Evolutionary conservation across 371 early-diverging fungal species (phyloP), one percentile per base, ranked within the genome.

Genomic region (Sporodiniella umbellata): DNA sequence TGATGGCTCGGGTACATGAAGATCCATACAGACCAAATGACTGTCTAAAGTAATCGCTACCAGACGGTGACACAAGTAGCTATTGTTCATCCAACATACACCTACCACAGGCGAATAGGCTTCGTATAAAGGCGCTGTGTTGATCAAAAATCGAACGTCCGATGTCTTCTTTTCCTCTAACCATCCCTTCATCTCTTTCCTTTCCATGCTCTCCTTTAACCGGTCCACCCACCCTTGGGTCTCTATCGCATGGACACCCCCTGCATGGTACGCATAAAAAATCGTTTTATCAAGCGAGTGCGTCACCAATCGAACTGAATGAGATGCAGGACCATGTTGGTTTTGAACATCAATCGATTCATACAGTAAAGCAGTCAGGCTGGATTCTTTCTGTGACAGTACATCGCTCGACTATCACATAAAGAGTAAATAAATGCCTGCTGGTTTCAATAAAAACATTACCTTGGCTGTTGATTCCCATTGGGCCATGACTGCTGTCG

Each of bases 1-100:
- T 28, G 30, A 28, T 15, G 10, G 42, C 52, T 24, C 35, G 39
- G 59, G 68, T 18, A 67, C 28, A 18, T 55, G 48, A 17, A 71
- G 49, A 8, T 71, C 70, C 26, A 58, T 25, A 19, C 55, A 40
- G 6, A 64, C 38, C 4, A 68, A 28, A 7, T 48, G 40, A 38
- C 54, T 68, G 2, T 68, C 64, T 8, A 42, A 12, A 1, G 66
- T 60, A 7, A 71, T 7, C 1, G 60, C 53, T 18, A 77, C 15
- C 5, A 71, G 19, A 0, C 64, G 68, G 31, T 71, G 66, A 14
- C 73, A 69, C 17, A 77, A 53, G 33, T 71, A 77, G 6, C 60
- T 50, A 30, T 77, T 73, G 2, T 48, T 60, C 22, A 71, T 33
- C 18, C 68, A 25, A 19, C 48, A 54, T 2, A 66, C 19, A 6